Conservation (phyloP, 2,329 filamentous ascomycete genomes). For the Epichloe brachyelytri region DNA sequence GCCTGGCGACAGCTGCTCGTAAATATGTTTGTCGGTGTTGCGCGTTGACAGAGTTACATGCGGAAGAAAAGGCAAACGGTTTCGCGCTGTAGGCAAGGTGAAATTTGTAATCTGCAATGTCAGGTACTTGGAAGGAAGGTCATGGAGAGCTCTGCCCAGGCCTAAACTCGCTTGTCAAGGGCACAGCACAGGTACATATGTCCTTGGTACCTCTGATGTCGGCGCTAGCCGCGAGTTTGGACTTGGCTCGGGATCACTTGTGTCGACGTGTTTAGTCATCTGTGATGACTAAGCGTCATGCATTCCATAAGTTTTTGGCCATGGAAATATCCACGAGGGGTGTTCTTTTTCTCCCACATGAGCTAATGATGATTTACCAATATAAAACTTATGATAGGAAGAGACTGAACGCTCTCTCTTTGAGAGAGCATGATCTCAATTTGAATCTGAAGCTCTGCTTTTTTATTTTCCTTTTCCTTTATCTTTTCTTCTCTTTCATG, state of each 20-base stretch:
- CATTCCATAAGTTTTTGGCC: neutral
- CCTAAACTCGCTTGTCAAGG: neutral
- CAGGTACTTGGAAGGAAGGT: neutral
- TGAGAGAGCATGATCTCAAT: conserved; percentile 48
- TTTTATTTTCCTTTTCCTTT: neutral
- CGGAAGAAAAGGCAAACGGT: neutral
- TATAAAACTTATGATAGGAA: conserved; percentile 51
- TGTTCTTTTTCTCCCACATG: conserved; percentile 19
- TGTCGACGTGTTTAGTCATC: neutral
- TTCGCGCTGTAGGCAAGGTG: neutral
- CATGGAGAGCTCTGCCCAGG: neutral
- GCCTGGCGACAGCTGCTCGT: neutral
- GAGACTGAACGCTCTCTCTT: conserved; percentile 47
- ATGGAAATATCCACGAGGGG: neutral
- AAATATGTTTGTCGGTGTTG: neutral
- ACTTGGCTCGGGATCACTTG: neutral
- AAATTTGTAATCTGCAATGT: neutral
- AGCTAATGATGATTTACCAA: conserved; percentile 48
- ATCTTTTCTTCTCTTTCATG: neutral
- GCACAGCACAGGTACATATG: neutral
- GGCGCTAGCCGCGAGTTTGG: neutral
- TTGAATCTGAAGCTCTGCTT: conserved; percentile 44
- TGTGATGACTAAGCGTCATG: neutral
- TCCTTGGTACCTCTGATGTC: neutral
- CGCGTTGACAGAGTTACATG: conserved; percentile 2